A percentile compares a stretch with the other conserved stretches of the same genome.
Conservation (phyloP, 2,329 filamentous ascomycete genomes). For the Neobulgaria alba region DNA sequence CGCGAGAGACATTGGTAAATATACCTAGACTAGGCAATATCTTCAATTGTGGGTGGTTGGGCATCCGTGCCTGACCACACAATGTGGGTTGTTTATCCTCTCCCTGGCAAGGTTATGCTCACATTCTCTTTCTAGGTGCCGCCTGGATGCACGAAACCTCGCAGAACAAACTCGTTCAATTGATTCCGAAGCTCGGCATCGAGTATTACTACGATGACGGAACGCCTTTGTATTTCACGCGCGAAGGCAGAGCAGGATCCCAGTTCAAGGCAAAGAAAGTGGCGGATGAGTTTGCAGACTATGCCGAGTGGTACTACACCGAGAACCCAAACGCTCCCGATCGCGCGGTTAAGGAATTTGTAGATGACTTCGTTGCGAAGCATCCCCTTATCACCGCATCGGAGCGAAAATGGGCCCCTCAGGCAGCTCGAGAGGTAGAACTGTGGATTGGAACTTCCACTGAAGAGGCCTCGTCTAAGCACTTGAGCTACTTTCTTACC, state of each 20-base stretch:
- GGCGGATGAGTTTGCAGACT: conserved; percentile 37
- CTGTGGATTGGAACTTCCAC: conserved; percentile 36
- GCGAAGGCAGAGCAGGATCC: conserved; percentile 34
- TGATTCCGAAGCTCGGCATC: conserved; percentile 34
- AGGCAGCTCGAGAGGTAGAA: conserved; percentile 36
- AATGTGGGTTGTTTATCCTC: conserved; percentile 27
- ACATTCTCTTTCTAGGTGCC: conserved; percentile 29
- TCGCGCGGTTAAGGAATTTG: conserved; percentile 32
- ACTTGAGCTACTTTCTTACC: conserved; percentile 35
- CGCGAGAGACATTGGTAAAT: conserved; percentile 33
- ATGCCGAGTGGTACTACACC: conserved; percentile 34
- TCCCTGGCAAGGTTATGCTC: conserved; percentile 20
- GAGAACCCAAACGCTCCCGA: conserved; percentile 34
- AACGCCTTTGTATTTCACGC: conserved; percentile 34
- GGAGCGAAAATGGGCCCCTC: conserved; percentile 36
- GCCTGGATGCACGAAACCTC: conserved; percentile 39
- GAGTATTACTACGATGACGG: conserved; percentile 39
- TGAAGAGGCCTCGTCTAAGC: conserved; percentile 34
- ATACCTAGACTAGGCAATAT: conserved; percentile 28
- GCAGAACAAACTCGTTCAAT: conserved; percentile 35
- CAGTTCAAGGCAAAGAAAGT: conserved; percentile 40
- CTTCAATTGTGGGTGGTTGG: conserved; percentile 26
- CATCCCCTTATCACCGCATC: conserved; percentile 35
- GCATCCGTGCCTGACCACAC: conserved; percentile 22
- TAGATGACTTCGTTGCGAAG: conserved; percentile 32